These are phyloP conservation scores for Penstemon barbatus DNA, from an alignment of 257 asterid genomes.

Conservation along the genomic window DNA sequence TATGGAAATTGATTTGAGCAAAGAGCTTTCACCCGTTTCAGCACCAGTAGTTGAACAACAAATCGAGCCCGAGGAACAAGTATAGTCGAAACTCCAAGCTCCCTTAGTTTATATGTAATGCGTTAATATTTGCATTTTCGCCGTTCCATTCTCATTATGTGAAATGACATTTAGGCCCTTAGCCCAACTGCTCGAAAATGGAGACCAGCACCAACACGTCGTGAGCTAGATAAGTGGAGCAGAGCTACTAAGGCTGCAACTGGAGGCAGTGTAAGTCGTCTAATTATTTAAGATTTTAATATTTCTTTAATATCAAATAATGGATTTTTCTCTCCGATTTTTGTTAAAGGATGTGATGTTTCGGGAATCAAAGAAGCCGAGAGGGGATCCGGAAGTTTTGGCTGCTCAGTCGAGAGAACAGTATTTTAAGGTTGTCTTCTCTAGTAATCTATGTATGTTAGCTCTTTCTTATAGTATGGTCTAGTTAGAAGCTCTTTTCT, in stretches of 20 bases:
- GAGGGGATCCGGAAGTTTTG: constrained; percentile 78
- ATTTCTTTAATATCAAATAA: not conserved
- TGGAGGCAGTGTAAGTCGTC: constrained; percentile 80
- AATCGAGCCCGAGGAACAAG: constrained; percentile 46
- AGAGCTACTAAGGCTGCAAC: constrained; percentile 88
- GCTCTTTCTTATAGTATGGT: not conserved
- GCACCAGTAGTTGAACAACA: constrained; percentile 34
- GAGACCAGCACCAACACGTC: constrained; percentile 94
- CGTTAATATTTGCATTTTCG: constrained; percentile 1
- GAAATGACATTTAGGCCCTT: constrained; percentile 44
- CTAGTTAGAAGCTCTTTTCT: constrained; percentile 16
- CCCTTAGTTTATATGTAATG: constrained; percentile 20
- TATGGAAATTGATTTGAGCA: constrained; percentile 77
- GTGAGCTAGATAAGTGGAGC: constrained; percentile 93
- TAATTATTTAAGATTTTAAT: not conserved
- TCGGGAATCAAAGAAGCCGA: constrained; percentile 62
- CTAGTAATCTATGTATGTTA: not conserved
- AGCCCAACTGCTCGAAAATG: constrained; percentile 51
- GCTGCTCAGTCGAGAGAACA: constrained; percentile 89
- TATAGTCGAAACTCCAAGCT: constrained; percentile 23
- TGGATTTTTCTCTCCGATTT: too few species aligned
- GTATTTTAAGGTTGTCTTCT: constrained; percentile 59
- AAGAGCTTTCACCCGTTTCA: constrained; percentile 50
- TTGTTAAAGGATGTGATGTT: constrained; percentile 70
- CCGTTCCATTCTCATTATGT: constrained; percentile 23